Percentiles rank a stretch among this genome's conserved stretches.
Conservation (phyloP, 768 basidiomycete species). For the Amanita pallidorosea region DNA sequence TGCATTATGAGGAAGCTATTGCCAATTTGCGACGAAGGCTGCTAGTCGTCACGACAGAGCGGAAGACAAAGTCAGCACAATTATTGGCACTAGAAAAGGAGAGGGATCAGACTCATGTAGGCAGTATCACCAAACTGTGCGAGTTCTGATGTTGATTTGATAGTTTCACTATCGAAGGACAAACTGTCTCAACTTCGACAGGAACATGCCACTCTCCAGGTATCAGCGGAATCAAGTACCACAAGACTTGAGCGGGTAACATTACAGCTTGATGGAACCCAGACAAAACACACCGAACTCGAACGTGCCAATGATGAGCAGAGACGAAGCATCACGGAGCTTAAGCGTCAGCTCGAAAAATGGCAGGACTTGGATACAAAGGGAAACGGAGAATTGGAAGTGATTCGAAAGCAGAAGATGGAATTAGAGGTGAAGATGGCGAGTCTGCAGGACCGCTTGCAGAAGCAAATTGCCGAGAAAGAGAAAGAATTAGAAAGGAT, state of each 20-base stretch:
- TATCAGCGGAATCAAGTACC: conserved; percentile 30
- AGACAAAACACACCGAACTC: conserved; percentile 41
- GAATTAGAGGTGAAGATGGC: conserved; percentile 46
- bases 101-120: conserved; percentile 36
- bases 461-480: conserved; percentile 23
- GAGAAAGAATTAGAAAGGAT: conserved; percentile 30
- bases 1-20: conserved; percentile 17
- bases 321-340: conserved; percentile 40
- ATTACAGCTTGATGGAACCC: conserved; percentile 48
- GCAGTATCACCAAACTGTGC: conserved; percentile 7
- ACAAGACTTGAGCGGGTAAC: conserved; percentile 47
- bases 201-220: conserved; percentile 37
- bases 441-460: conserved; percentile 29
- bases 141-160: not conserved
- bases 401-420: conserved; percentile 38
- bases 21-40: conserved; percentile 19
- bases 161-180: conserved; percentile 17
- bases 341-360: conserved; percentile 55
- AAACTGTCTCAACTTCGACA: conserved; percentile 32
- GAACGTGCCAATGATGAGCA: conserved; percentile 48
- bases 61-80: conserved; percentile 29
- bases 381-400: conserved; percentile 48
- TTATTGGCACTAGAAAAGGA: conserved; percentile 29
- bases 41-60: conserved; percentile 21
- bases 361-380: conserved; percentile 61